Evolutionary conservation across 805 yeast species (phyloP).

Genomic region (Wickerhamomyces silvicola): DNA sequence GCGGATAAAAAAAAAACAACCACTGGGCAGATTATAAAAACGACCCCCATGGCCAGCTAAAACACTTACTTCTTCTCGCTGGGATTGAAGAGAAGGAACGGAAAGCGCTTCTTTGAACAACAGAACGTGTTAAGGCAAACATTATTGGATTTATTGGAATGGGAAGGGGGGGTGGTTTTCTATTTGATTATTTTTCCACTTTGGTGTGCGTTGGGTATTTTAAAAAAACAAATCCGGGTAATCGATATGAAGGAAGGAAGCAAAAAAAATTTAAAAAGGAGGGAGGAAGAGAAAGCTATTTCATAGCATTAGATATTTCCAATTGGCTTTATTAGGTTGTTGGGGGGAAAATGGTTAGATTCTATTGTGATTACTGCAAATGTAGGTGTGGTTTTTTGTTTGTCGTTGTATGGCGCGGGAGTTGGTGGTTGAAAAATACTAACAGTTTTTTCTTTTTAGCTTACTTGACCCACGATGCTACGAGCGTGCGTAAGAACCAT

Average conservation of each 20-base stretch:
- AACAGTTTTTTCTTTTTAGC: constrained; percentile 29
- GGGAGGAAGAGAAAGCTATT: no score
- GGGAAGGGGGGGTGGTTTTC: background rate
- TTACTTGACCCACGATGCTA: constrained; percentile 81
- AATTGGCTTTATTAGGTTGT: constrained; percentile 5
- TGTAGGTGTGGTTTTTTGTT: constrained; percentile 25
- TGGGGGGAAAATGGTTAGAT: constrained; percentile 46
- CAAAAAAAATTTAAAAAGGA: background rate
- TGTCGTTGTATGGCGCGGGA: background rate
- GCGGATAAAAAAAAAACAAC: no score
- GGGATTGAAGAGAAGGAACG: constrained; percentile 31
- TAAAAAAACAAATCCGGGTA: no score
- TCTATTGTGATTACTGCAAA: constrained; percentile 81
- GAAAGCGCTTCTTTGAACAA: constrained; percentile 21
- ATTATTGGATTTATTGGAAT: constrained; percentile 4
- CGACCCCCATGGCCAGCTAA: no score
- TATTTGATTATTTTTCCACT: no score
- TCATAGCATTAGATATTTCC: constrained; percentile 3
- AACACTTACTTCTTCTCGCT: constrained; percentile 26
- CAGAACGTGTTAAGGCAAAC: constrained; percentile 19
- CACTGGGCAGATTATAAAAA: no score
- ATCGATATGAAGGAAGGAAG: no score
- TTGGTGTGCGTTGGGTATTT: no score
- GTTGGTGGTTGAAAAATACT: constrained; percentile 1
- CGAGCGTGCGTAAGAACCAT: constrained; percentile 79